phyloP scores from a whole-genome alignment of 345 rosid genomes.

The Lepidium didymum region DNA sequence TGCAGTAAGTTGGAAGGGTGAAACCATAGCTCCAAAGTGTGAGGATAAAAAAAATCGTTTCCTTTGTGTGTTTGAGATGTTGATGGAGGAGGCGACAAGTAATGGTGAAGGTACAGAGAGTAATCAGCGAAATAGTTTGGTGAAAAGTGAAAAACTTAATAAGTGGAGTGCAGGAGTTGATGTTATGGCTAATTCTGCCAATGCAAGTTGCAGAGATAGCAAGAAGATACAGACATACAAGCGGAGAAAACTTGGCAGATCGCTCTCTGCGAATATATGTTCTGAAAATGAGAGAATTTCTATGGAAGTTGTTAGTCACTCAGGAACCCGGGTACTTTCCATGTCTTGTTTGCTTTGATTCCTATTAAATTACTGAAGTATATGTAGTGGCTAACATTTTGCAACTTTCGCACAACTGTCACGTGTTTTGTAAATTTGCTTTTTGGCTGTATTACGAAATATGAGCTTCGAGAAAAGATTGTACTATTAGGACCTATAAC shows the following conservation, averaged over 20 bases:
- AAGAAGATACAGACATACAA: slow-evolving; percentile 56
- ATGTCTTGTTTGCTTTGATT: neutral
- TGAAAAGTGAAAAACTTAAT: slow-evolving; percentile 31
- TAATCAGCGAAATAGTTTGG: slow-evolving; percentile 17
- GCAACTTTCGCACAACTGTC: neutral
- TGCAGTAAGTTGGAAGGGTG: slow-evolving; percentile 11
- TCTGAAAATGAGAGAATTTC: slow-evolving; percentile 31
- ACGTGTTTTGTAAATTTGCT: neutral
- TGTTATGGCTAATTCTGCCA: slow-evolving; percentile 30
- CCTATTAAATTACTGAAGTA: neutral
- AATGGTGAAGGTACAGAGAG: slow-evolving; percentile 31
- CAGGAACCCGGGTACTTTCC: slow-evolving; percentile 41
- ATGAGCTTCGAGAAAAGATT: neutral
- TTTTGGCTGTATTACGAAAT: neutral
- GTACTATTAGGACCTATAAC: neutral
- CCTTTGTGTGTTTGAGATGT: slow-evolving; percentile 32
- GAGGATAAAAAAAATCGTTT: slow-evolving; percentile 15
- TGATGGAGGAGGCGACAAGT: slow-evolving; percentile 37
- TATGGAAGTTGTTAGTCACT: slow-evolving; percentile 30
- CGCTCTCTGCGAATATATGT: slow-evolving; percentile 34
- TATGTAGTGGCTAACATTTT: neutral
- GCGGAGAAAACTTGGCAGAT: slow-evolving; percentile 50
- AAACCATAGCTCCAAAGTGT: slow-evolving; percentile 31
- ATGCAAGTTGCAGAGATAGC: slow-evolving; percentile 35
- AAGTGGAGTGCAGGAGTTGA: slow-evolving; percentile 30